These are phyloP conservation scores for Neoconidiobolus thromboides DNA, from an alignment of 371 early-diverging fungal genomes.

Conservation along the genomic window DNA sequence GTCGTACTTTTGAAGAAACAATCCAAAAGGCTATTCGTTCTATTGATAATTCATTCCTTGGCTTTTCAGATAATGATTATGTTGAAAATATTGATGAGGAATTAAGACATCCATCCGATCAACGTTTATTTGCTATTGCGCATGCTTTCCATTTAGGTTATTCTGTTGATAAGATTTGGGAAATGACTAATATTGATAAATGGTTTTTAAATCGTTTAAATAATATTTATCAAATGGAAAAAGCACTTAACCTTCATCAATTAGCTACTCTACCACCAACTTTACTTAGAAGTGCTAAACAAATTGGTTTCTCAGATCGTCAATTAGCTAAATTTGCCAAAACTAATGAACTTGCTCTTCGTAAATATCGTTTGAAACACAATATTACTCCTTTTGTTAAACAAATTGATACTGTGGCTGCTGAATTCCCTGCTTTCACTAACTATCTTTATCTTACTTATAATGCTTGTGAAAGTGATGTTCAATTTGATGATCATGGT, in stretches of 20 bases:
- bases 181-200: slow-evolving; percentile 80
- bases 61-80: slow-evolving; percentile 34
- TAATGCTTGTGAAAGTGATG: slow-evolving; percentile 68
- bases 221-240: slow-evolving; percentile 54
- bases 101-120: slow-evolving; percentile 65
- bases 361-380: slow-evolving; percentile 32
- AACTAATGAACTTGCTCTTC: slow-evolving; percentile 63
- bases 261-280: slow-evolving; percentile 25
- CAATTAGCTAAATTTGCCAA: slow-evolving; percentile 56
- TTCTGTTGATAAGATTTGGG: slow-evolving; percentile 62
- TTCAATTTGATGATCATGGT: slow-evolving; percentile 64
- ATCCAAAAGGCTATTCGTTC: slow-evolving; percentile 78
- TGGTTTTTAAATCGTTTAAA: slow-evolving; percentile 87
- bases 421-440: slow-evolving; percentile 81
- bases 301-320: slow-evolving; percentile 67
- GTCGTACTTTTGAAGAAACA: slow-evolving; percentile 84
- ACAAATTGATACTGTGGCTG: slow-evolving; percentile 82
- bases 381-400: slow-evolving; percentile 75
- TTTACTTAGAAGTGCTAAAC: slow-evolving; percentile 51
- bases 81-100: slow-evolving; percentile 47
- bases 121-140: slow-evolving; percentile 73
- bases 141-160: slow-evolving; percentile 64
- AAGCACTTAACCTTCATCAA: slow-evolving; percentile 22
- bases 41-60: slow-evolving; percentile 44
- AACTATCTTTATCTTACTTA: slow-evolving; percentile 89